phyloP scores from a whole-genome alignment of 345 rosid species.

The Pugionium dolabratum region DNA sequence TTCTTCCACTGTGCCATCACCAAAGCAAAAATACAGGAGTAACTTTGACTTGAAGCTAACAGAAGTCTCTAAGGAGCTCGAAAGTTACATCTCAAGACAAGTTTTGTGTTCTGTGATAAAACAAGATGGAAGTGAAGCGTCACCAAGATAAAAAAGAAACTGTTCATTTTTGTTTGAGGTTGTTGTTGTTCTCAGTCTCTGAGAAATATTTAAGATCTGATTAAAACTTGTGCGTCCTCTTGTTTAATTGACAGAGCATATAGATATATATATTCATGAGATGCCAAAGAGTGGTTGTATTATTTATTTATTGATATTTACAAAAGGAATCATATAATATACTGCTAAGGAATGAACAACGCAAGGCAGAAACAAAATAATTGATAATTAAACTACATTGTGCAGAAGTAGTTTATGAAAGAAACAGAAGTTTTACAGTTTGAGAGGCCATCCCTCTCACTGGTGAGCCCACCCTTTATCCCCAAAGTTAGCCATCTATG shows the following conservation, averaged over 20 bases:
- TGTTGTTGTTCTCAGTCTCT: constrained; percentile 44
- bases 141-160: constrained; percentile 50
- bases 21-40: constrained; percentile 70
- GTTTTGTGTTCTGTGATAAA: constrained; percentile 75
- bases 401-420: too few relatives aligned
- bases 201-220: constrained; percentile 48
- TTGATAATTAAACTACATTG: too few relatives aligned
- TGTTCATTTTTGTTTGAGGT: not conserved
- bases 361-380: not conserved
- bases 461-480: not conserved
- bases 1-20: constrained; percentile 58
- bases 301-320: not conserved
- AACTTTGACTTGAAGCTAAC: constrained; percentile 86
- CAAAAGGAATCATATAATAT: not conserved
- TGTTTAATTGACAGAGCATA: constrained; percentile 7
- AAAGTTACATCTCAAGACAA: constrained; percentile 84
- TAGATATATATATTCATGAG: constrained; percentile 11
- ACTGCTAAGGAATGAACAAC: not conserved
- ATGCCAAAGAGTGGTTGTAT: not conserved
- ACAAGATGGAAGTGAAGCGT: constrained; percentile 70
- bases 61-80: constrained; percentile 86
- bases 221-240: constrained; percentile 25
- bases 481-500: not conserved
- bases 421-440: too few relatives aligned
- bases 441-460: not conserved